Evolutionary conservation across 106 monocot genomes (phyloP), one percentile per base, ranked within the genome.

Genomic region (Cymbidium sinense): DNA sequence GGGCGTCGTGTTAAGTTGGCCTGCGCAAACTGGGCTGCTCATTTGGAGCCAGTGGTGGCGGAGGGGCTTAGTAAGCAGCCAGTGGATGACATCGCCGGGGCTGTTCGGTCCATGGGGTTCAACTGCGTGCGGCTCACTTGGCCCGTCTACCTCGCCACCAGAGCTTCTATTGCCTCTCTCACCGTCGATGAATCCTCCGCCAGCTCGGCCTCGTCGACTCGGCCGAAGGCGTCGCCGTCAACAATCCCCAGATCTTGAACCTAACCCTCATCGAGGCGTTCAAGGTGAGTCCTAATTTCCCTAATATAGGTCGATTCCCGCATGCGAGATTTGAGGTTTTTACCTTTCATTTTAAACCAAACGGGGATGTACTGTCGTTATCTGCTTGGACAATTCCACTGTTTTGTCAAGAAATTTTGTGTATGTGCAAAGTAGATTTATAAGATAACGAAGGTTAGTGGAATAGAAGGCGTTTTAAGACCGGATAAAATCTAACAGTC

Each of bases 81-180:
- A 9, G 43, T 90, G 18, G 86, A 78, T 58, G 15, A 10, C 55
- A 86, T 95, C 34, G 75, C 95, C 15, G 65, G 41, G 44, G 61
- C 43, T 15, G 75, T 92, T 39, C 70, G 30, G 25, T 70, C 80
- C 65, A 81, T 92, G 85, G 92, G 95, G 5, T 95, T 95, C 84
- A 95, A 95, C 85, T 95, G 95, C 81, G 92, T 95, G 36, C 75
- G 94, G 62, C 87, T 94, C 80, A 94, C 89, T 6, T 94, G 87
- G 85, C 80, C 94, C 0, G 79, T 82, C 47, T 87, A 78, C 85
- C 75, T 94, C 79, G 70, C 79, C 43, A 84, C 85, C 65, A 78
- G 82, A 21, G 36, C 54, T 29, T 73, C 84, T 51, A 50, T 77
- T 5, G 34, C 78, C 2, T 51, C 29, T 7, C 80, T 91, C 70